These are phyloP conservation scores for Nematocida sp. DNA, from an alignment of 371 early-diverging fungal genomes.

Conservation along the genomic window DNA sequence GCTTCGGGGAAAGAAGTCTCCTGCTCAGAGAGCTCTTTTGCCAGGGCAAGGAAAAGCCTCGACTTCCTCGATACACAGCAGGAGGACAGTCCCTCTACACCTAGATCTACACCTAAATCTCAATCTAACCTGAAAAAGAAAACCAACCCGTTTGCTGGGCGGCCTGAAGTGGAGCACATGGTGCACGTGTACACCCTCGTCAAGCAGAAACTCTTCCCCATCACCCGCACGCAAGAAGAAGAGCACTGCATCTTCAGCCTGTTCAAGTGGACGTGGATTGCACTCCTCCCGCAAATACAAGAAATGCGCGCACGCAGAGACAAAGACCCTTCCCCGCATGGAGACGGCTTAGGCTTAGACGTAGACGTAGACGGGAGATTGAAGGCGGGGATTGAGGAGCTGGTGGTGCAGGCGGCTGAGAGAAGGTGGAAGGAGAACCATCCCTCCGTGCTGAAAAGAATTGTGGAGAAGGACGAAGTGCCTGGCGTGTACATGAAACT, in stretches of 20 bases:
- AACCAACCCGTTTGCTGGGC: no score
- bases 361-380: background rate
- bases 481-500: constrained; percentile 61
- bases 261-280: constrained; percentile 43
- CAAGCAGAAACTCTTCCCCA: constrained; percentile 27
- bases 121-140: no score
- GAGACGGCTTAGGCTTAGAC: no score
- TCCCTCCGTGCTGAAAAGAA: constrained; percentile 58
- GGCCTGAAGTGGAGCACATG: background rate
- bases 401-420: constrained; percentile 5
- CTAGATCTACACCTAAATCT: no score
- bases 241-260: background rate
- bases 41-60: constrained; percentile 31
- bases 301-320: no score
- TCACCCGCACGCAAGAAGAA: constrained; percentile 13
- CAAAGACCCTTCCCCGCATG: no score
- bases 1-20: background rate
- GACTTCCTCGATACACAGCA: no score
- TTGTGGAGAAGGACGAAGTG: constrained; percentile 60
- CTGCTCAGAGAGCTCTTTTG: background rate
- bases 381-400: background rate
- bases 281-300: constrained; percentile 16
- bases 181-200: background rate
- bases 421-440: constrained; percentile 18
- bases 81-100: no score